Evolutionary conservation across 306 rosid genomes (phyloP).

Genomic region (Rosa multiflora): DNA sequence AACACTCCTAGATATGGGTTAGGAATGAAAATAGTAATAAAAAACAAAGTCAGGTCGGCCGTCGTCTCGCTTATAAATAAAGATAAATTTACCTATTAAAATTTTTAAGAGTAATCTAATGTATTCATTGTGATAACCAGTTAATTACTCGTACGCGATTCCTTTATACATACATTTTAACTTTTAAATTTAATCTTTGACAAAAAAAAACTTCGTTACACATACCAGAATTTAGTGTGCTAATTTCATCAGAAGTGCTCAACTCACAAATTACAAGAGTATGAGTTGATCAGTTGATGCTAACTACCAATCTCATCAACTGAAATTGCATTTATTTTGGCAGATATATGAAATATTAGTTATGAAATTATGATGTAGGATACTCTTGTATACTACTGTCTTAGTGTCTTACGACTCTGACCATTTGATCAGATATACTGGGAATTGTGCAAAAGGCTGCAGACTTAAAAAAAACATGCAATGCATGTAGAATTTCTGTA

Average conservation of each 20-base stretch:
- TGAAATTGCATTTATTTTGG: background rate
- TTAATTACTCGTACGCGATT: too few species aligned
- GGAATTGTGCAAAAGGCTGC: slow-evolving; percentile 13
- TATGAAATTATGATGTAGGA: background rate
- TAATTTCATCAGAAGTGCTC: background rate
- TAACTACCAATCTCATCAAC: background rate
- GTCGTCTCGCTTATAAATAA: background rate
- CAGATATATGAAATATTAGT: background rate
- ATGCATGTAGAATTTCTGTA: background rate
- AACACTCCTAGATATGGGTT: background rate
- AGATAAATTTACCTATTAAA: too few species aligned
- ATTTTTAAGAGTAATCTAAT: too few species aligned
- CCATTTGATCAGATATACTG: background rate
- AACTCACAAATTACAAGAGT: background rate
- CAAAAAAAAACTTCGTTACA: background rate
- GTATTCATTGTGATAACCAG: too few species aligned
- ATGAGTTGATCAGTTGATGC: background rate
- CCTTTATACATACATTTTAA: too few species aligned
- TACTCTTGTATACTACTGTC: background rate
- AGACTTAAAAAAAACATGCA: slow-evolving; percentile 8
- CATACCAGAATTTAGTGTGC: background rate
- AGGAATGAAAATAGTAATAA: background rate
- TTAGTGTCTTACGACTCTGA: background rate
- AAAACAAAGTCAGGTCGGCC: background rate
- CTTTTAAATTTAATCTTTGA: too few species aligned